Evolutionary conservation across 2,329 filamentous ascomycete genomes (phyloP).

Genomic region (Alternaria ethzedia): DNA sequence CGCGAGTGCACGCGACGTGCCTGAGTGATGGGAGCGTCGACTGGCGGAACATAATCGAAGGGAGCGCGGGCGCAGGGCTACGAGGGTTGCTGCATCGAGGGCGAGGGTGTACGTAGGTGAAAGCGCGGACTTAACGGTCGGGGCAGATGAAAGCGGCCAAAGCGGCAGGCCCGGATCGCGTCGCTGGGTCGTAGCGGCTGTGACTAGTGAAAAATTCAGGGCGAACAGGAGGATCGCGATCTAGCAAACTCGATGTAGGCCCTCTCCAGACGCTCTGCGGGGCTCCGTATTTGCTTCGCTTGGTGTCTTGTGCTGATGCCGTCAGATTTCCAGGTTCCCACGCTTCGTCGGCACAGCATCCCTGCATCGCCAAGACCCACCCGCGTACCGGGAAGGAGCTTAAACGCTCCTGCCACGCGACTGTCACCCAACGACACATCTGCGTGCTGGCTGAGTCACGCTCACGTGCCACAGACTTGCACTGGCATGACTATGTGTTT

Average conservation of each 20-base stretch:
- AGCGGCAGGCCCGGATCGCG: conserved; percentile 17
- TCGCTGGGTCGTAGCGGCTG: conserved; percentile 3
- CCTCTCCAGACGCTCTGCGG: conserved; percentile 4
- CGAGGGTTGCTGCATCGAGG: conserved; percentile 22
- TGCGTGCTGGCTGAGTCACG: neutral
- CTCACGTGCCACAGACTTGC: neutral
- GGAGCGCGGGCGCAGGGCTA: conserved; percentile 22
- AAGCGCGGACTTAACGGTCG: conserved; percentile 12
- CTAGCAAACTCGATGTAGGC: neutral
- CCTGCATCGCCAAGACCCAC: conserved; percentile 14
- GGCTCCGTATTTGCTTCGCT: conserved; percentile 1
- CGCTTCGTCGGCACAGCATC: conserved; percentile 13
- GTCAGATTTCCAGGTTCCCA: conserved; percentile 25
- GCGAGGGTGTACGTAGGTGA: conserved; percentile 7
- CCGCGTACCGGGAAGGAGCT: conserved; percentile 12
- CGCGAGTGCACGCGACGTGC: conserved; percentile 40
- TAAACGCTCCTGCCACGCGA: neutral
- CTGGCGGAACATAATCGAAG: conserved; percentile 42
- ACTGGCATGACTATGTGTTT: too few species aligned
- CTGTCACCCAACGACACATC: neutral
- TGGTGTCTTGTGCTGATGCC: conserved; percentile 15
- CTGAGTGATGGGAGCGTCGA: conserved; percentile 18
- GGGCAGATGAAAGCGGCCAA: conserved; percentile 20
- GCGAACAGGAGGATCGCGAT: neutral
- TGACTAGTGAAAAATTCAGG: neutral